These are phyloP conservation scores for Nigrospora sphaerica DNA, from an alignment of 2,329 filamentous ascomycete genomes.

Conservation along the genomic window DNA sequence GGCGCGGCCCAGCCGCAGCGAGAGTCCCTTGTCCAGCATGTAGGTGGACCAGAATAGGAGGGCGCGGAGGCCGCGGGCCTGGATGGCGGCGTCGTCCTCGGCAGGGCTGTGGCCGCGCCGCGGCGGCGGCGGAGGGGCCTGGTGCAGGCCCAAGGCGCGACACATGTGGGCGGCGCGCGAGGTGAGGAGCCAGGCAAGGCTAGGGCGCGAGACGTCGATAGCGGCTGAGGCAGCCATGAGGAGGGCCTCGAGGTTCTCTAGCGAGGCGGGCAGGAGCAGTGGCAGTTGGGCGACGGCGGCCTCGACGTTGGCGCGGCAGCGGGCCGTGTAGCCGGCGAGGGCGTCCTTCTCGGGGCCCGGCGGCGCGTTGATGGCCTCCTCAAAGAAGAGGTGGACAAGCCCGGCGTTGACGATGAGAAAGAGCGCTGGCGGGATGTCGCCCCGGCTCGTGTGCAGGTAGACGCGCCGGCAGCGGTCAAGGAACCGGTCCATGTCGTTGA, in stretches of 20 bases:
- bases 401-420: constrained; percentile 33
- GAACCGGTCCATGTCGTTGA: constrained; percentile 42
- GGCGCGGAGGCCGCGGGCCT: constrained; percentile 23
- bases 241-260: constrained; percentile 41
- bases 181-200: constrained; percentile 21
- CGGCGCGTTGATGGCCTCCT: constrained; percentile 14
- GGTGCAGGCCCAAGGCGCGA: constrained; percentile 22
- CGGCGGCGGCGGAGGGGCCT: constrained; percentile 13
- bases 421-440: constrained; percentile 33
- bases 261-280: constrained; percentile 37
- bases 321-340: constrained; percentile 16
- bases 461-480: constrained; percentile 38
- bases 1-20: constrained; percentile 45
- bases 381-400: constrained; percentile 24
- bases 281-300: constrained; percentile 27
- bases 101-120: constrained; percentile 8
- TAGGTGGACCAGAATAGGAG: constrained; percentile 52
- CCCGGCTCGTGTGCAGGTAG: constrained; percentile 44
- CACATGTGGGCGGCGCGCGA: constrained; percentile 24
- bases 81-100: constrained; percentile 9
- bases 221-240: constrained; percentile 27
- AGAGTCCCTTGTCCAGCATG: constrained; percentile 46
- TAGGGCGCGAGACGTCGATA: constrained; percentile 21
- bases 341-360: constrained; percentile 13
- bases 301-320: constrained; percentile 23